These are phyloP conservation scores for Candida loeiensis DNA, from an alignment of 805 yeast genomes.

Conservation along the genomic window DNA sequence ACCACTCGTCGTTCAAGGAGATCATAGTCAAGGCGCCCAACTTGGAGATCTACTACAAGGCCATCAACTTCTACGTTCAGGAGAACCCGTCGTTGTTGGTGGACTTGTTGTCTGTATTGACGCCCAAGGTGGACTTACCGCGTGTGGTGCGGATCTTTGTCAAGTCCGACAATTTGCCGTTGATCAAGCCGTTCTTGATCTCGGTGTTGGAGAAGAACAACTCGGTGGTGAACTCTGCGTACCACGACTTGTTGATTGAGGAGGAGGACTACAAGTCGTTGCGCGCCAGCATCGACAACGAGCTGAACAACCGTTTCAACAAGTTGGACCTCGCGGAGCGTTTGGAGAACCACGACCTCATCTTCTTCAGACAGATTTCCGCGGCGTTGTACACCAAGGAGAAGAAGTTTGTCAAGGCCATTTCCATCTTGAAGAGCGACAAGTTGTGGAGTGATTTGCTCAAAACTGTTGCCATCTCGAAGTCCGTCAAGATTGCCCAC, in stretches of 20 bases:
- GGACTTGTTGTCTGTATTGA: conserved; percentile 77
- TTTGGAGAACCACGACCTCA: conserved; percentile 83
- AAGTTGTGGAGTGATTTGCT: conserved; percentile 94
- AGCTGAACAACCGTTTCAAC: conserved; percentile 83
- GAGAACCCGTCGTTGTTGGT: conserved; percentile 89
- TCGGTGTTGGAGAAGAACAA: conserved; percentile 88
- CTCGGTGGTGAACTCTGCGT: conserved; percentile 88
- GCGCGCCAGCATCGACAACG: conserved; percentile 74
- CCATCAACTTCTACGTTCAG: conserved; percentile 87
- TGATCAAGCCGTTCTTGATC: conserved; percentile 91
- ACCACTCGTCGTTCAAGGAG: conserved; percentile 91
- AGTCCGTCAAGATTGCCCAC: conserved; percentile 76
- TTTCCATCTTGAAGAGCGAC: conserved; percentile 84
- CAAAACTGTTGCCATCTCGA: conserved; percentile 83
- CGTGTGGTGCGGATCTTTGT: conserved; percentile 93
- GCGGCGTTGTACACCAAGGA: conserved; percentile 91
- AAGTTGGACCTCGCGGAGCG: conserved; percentile 88
- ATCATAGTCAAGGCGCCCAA: conserved; percentile 92
- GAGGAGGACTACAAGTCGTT: conserved; percentile 94
- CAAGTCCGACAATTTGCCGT: conserved; percentile 92
- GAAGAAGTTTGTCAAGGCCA: conserved; percentile 89
- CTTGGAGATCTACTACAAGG: conserved; percentile 94
- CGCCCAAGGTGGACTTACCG: conserved; percentile 89
- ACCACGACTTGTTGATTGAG: conserved; percentile 91
- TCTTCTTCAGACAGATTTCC: conserved; percentile 94